A percentile compares a stretch with the other conserved stretches of the same genome.
Conservation (phyloP, 495 filamentous ascomycete genomes). For the Aspergillus diversus region DNA sequence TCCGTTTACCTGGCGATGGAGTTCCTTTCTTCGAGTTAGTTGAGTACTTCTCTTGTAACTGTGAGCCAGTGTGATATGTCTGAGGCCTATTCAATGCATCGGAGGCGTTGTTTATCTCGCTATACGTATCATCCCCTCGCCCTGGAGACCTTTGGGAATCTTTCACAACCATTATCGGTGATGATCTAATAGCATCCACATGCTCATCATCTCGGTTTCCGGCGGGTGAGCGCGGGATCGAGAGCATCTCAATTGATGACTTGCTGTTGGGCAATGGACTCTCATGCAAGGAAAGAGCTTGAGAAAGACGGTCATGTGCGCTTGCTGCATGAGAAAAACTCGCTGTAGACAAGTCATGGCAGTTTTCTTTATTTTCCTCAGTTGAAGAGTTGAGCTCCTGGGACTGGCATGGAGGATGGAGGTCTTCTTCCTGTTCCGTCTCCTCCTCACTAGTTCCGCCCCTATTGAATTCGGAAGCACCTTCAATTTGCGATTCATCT, state of each 20-base stretch:
- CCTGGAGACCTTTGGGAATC: constrained; percentile 54
- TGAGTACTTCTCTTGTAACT: constrained; percentile 22
- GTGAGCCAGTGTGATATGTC: constrained; percentile 12
- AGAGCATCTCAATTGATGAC: constrained; percentile 9
- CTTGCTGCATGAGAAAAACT: constrained; percentile 35
- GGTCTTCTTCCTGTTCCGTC: constrained; percentile 54
- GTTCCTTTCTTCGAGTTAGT: constrained; percentile 26
- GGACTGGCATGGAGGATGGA: constrained; percentile 30
- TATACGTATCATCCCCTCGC: constrained; percentile 13
- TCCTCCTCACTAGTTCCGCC: constrained; percentile 52
- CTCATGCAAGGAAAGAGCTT: constrained; percentile 40
- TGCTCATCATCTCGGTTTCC: constrained; percentile 17
- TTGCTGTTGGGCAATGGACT: constrained; percentile 22
- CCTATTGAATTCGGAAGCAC: constrained; percentile 12
- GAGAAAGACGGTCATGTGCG: constrained; percentile 46
- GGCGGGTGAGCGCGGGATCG: constrained; percentile 9
- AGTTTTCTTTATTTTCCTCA: constrained; percentile 59
- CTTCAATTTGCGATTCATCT: constrained; percentile 22
- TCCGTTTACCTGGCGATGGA: constrained; percentile 36
- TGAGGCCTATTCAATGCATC: constrained; percentile 14
- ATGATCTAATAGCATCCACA: constrained; percentile 28
- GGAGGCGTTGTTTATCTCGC: background rate
- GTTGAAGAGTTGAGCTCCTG: constrained; percentile 34
- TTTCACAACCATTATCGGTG: constrained; percentile 46
- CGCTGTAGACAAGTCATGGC: constrained; percentile 31